Conservation (phyloP, 1,284 basidiomycete species). For the Boletus albobrunnescens region DNA sequence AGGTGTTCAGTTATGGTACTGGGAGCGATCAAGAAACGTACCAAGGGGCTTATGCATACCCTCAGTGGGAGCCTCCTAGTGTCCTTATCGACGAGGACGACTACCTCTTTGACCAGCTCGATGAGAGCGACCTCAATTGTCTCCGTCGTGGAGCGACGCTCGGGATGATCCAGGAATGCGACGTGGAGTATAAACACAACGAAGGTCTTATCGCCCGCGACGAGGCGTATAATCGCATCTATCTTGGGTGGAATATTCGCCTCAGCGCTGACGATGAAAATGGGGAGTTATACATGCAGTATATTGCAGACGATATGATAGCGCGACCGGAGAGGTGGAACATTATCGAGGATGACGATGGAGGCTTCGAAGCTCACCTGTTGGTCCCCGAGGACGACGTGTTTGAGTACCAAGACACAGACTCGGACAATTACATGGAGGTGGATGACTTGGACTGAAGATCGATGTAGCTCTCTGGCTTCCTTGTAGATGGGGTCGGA, state of each 20-base stretch:
- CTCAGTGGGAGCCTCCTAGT: constrained; percentile 56
- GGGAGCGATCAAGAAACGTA: constrained; percentile 38
- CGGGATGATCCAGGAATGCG: constrained; percentile 54
- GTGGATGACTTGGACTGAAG: constrained; percentile 19
- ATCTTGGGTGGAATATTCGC: constrained; percentile 63
- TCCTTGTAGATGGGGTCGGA: not conserved
- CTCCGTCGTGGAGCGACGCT: constrained; percentile 58
- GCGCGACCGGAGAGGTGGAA: constrained; percentile 50
- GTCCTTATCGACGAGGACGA: constrained; percentile 37
- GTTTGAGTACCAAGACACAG: constrained; percentile 46
- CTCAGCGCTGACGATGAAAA: constrained; percentile 45
- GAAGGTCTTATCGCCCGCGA: constrained; percentile 47
- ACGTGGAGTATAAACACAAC: constrained; percentile 51
- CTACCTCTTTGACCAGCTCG: constrained; percentile 36
- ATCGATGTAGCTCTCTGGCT: not conserved
- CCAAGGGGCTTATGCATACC: constrained; percentile 38
- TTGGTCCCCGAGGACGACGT: constrained; percentile 44
- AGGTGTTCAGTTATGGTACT: constrained; percentile 35
- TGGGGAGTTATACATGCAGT: constrained; percentile 51
- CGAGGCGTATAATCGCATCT: constrained; percentile 43
- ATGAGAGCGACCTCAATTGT: constrained; percentile 42
- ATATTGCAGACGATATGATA: constrained; percentile 46
- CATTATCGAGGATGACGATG: constrained; percentile 35
- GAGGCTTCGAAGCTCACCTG: constrained; percentile 43
- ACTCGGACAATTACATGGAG: constrained; percentile 49